These are phyloP conservation scores for Fusarium pilosicola DNA, from an alignment of 2,329 filamentous ascomycete genomes.

Conservation along the genomic window DNA sequence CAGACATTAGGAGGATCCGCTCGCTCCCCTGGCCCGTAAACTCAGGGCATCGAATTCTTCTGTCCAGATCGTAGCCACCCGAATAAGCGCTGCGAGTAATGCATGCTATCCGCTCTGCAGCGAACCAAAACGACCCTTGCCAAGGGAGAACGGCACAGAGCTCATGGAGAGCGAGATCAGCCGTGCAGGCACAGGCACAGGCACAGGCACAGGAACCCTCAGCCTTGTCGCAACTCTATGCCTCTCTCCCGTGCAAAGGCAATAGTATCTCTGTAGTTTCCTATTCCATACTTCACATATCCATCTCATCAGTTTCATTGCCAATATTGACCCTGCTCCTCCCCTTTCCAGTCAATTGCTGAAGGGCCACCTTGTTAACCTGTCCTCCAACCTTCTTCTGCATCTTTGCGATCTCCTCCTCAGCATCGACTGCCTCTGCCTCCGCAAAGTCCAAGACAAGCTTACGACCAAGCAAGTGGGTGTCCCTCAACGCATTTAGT, in stretches of 20 bases:
- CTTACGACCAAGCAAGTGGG: constrained; percentile 89
- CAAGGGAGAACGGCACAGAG: constrained; percentile 40
- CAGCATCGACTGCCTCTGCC: constrained; percentile 87
- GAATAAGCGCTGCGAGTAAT: constrained; percentile 31
- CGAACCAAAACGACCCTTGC: constrained; percentile 38
- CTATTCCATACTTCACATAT: constrained; percentile 42
- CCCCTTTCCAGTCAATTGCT: constrained; percentile 84
- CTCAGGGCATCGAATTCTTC: constrained; percentile 44
- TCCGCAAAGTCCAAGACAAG: constrained; percentile 93
- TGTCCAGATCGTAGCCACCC: constrained; percentile 33
- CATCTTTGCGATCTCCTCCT: constrained; percentile 97
- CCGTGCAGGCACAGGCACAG: constrained; percentile 9
- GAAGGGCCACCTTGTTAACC: constrained; percentile 88
- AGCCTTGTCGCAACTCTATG: constrained; percentile 37
- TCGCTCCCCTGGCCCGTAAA: constrained; percentile 29
- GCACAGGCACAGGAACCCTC: constrained; percentile 29
- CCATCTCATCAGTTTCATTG: constrained; percentile 71
- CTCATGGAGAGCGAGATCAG: constrained; percentile 17
- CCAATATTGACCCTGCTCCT: constrained; percentile 90
- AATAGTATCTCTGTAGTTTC: constrained; percentile 35
- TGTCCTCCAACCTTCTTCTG: constrained; percentile 94
- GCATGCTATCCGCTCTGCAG: constrained; percentile 30
- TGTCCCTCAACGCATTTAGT: constrained; percentile 89
- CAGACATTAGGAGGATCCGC: constrained; percentile 48
- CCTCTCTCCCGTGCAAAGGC: constrained; percentile 14